Base-by-base conservation (phyloP, 805 yeast species). In the Brettanomyces nanus region DNA sequence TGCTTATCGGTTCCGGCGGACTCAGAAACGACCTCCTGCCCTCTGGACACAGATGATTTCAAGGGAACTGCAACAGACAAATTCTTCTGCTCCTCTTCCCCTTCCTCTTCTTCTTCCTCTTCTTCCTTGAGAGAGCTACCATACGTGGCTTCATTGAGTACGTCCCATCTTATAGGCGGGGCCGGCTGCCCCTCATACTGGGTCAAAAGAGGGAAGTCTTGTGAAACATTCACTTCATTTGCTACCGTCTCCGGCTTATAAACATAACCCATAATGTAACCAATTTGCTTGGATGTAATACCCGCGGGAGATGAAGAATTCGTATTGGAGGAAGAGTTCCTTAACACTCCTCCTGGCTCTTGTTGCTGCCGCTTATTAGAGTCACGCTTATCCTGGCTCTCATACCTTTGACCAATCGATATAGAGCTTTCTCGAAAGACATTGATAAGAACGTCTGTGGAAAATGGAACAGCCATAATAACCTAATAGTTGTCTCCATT, bases 381-480 rank as follows among this genome's bases (percentile, higher is more conserved):
- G 18, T 33, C 29, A 10, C 33, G 22, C 19, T 31, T 26, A 19
- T 29, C 20, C 18, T 35, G 26, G 2, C n/a, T 20, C 15, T 19
- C 22, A 31, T 31, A 20, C 9, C 34, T 14, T 9, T 19, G 36
- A 38, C 23, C 40, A 30, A 32, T 32, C 13, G 43, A 28, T 4
- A 41, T 34, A 14, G 38, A 31, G 3, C 44, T 39, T 17, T 45
- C 49, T 14, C 49, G 32, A 10, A 45, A 33, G 2, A 45, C 42
- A 19, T 48, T 47, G 18, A 48, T 32, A 4, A 48, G 23, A 3
- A 41, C 23, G 15, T 33, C 44, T 2, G 41, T 34, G 15, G 38
- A 41, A n/a, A 45, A 27, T 1, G 51, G 52, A n/a, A 45, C 21
- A 11, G 52, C 33, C 52, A 47, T 46, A 11, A 19, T 23, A n/a